Evolutionary conservation across 768 basidiomycete species (phyloP).

Genomic region (Macrolepiota fuliginosa): DNA sequence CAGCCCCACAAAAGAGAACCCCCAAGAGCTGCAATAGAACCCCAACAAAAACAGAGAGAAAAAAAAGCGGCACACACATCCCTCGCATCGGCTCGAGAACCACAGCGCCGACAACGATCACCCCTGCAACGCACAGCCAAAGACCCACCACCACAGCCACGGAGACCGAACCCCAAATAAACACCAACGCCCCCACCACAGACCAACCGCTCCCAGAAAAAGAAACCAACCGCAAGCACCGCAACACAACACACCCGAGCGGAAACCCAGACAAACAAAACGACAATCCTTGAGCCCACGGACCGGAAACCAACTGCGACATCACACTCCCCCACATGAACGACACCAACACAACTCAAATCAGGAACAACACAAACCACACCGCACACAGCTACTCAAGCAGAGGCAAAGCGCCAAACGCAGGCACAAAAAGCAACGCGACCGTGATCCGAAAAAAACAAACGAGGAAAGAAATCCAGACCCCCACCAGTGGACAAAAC

Average conservation of each 20-base stretch:
- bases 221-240: not conserved
- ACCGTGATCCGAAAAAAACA: not conserved
- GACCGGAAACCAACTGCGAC: not conserved
- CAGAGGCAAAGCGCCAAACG: not conserved
- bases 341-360: not conserved
- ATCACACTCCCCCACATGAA: not conserved
- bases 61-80: too few species aligned
- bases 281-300: not conserved
- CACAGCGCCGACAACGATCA: too few species aligned
- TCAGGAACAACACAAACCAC: not conserved
- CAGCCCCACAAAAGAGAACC: too few species aligned
- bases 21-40: too few species aligned
- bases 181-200: not conserved
- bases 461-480: not conserved
- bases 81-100: too few species aligned
- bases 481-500: too few species aligned
- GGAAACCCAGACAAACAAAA: not conserved
- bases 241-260: too few species aligned
- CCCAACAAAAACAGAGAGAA: too few species aligned
- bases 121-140: too few species aligned
- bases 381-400: not conserved
- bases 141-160: too few species aligned
- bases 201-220: not conserved
- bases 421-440: not conserved
- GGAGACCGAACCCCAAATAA: too few species aligned